Evolutionary conservation across 805 yeast species (phyloP).

Genomic region (Yarrowia alimentaria): DNA sequence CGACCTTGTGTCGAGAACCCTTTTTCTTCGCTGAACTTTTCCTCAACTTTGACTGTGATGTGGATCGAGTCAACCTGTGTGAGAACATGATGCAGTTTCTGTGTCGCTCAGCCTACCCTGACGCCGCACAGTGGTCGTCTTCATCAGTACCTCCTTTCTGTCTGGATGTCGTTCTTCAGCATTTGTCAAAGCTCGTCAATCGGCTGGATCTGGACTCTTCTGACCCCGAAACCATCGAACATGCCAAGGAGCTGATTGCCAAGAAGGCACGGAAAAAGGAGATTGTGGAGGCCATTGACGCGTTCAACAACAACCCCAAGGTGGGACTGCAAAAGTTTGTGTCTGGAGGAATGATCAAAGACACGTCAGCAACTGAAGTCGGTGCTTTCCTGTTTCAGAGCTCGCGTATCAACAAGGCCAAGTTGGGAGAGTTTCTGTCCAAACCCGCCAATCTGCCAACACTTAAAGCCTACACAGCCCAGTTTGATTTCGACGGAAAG

Average conservation of each 20-base stretch:
- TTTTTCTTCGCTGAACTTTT: conserved; percentile 69
- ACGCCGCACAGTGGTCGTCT: conserved; percentile 73
- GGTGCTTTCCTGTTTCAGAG: conserved; percentile 78
- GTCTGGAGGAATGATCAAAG: conserved; percentile 62
- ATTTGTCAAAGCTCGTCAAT: conserved; percentile 60
- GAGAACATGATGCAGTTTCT: conserved; percentile 64
- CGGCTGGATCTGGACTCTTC: conserved; percentile 43
- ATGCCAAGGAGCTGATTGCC: conserved; percentile 29
- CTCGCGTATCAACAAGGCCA: conserved; percentile 79
- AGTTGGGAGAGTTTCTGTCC: conserved; percentile 81
- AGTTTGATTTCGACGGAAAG: conserved; percentile 71
- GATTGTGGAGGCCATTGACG: conserved; percentile 70
- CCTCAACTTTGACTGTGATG: conserved; percentile 85
- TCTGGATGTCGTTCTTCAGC: conserved; percentile 77
- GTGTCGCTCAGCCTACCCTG: conserved; percentile 79
- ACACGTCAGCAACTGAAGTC: conserved; percentile 51
- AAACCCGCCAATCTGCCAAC: conserved; percentile 65
- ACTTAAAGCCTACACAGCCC: conserved; percentile 59
- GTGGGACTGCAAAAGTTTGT: conserved; percentile 65
- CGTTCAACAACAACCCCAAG: conserved; percentile 75
- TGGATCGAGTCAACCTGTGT: conserved; percentile 78
- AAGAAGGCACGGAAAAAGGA: conserved; percentile 54
- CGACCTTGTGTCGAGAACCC: conserved; percentile 62
- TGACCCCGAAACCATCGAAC: too few relatives aligned
- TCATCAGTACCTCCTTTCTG: conserved; percentile 92